Conservation (phyloP, 2,329 filamentous ascomycete genomes). For the Rosellinia necatrix region DNA sequence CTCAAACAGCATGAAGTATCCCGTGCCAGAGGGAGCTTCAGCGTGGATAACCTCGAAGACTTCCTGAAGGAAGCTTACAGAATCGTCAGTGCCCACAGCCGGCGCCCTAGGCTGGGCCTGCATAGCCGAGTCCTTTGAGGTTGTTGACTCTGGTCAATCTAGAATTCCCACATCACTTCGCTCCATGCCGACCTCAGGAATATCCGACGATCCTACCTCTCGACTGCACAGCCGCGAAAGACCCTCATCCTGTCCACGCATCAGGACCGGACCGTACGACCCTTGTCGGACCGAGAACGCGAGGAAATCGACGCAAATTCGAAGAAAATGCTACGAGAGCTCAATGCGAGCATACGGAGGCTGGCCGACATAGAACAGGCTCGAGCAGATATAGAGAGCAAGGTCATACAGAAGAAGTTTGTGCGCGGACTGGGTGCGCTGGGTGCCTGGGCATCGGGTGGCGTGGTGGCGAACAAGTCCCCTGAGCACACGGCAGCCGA, state of each 20-base stretch:
- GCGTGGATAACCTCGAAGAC: slow-evolving; percentile 68
- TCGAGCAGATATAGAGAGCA: slow-evolving; percentile 74
- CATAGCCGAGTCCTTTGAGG: background rate
- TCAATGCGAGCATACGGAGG: slow-evolving; percentile 79
- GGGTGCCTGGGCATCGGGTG: slow-evolving; percentile 70
- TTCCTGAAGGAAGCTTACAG: slow-evolving; percentile 94
- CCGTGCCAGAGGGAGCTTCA: slow-evolving; percentile 50
- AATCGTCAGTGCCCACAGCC: slow-evolving; percentile 65
- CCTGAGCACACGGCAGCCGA: slow-evolving; percentile 75
- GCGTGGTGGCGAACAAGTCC: slow-evolving; percentile 54
- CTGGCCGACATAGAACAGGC: slow-evolving; percentile 83
- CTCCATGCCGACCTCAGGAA: slow-evolving; percentile 79
- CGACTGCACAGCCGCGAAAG: slow-evolving; percentile 70
- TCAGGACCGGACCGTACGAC: slow-evolving; percentile 52
- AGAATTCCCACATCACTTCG: slow-evolving; percentile 81
- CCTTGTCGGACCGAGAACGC: slow-evolving; percentile 79
- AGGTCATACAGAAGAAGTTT: slow-evolving; percentile 73
- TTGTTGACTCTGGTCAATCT: slow-evolving; percentile 22
- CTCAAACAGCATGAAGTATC: slow-evolving; percentile 63
- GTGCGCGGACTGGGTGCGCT: slow-evolving; percentile 66
- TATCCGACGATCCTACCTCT: slow-evolving; percentile 90
- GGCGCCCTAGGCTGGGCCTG: background rate
- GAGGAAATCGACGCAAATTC: slow-evolving; percentile 88
- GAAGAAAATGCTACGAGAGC: slow-evolving; percentile 81
- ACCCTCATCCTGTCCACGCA: slow-evolving; percentile 52